phyloP scores from a whole-genome alignment of 805 yeast genomes.

The Candida nitratophila region DNA sequence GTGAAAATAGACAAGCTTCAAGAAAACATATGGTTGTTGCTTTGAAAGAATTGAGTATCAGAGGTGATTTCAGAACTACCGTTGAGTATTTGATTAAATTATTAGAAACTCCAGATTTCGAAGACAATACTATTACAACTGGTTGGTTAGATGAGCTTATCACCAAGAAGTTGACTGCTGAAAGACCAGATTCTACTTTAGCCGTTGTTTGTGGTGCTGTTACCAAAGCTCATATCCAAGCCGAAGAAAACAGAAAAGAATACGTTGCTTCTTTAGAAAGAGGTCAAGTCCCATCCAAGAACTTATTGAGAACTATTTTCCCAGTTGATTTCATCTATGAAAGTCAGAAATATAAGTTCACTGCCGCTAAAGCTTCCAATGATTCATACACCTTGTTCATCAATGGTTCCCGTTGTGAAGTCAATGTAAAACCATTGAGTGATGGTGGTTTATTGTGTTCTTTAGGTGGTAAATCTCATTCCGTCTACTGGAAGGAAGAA shows the following conservation, averaged over 20 bases:
- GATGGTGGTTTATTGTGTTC: slow-evolving; percentile 93
- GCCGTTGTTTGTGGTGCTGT: slow-evolving; percentile 98
- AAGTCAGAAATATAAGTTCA: slow-evolving; percentile 86
- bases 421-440: slow-evolving; percentile 79
- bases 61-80: slow-evolving; percentile 98
- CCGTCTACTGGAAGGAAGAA: slow-evolving; percentile 97
- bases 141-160: slow-evolving; percentile 99
- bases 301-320: slow-evolving; percentile 74
- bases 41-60: slow-evolving; percentile 86
- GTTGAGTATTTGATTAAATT: slow-evolving; percentile 94
- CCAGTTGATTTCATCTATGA: slow-evolving; percentile 95
- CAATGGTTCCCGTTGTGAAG: slow-evolving; percentile 86
- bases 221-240: slow-evolving; percentile 82
- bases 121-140: slow-evolving; percentile 92
- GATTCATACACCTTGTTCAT: slow-evolving; percentile 85
- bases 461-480: slow-evolving; percentile 87
- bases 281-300: slow-evolving; percentile 91
- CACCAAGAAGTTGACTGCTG: slow-evolving; percentile 88
- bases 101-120: slow-evolving; percentile 94
- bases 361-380: slow-evolving; percentile 86
- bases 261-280: slow-evolving; percentile 77
- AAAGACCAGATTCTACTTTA: slow-evolving; percentile 85
- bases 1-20: slow-evolving; percentile 96
- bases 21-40: slow-evolving; percentile 99
- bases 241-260: slow-evolving; percentile 61